phyloP scores from a whole-genome alignment of 225 moss, liverwort and hornwort species.

The Physcomitrium patens region DNA sequence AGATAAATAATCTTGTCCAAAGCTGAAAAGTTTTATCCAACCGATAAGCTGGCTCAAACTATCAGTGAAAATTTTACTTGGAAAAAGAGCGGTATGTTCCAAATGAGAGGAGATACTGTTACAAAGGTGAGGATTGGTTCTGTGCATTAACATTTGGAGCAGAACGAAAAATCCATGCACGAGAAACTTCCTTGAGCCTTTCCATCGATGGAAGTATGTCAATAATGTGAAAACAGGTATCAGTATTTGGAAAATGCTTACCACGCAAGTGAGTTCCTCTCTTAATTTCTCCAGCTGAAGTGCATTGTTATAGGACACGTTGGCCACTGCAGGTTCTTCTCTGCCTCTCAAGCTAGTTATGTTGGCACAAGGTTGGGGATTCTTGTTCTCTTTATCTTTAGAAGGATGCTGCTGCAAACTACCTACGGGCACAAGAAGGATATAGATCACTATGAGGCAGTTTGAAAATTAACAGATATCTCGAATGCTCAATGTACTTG shows the following conservation, averaged over 20 bases:
- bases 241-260: slow-evolving; percentile 35
- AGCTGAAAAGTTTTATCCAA: neutral
- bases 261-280: slow-evolving; percentile 89
- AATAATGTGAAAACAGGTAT: neutral
- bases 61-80: no score
- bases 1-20: neutral
- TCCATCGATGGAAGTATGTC: neutral
- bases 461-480: neutral
- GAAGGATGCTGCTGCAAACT: slow-evolving; percentile 38
- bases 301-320: slow-evolving; percentile 36
- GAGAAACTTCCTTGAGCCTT: neutral
- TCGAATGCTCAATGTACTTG: neutral
- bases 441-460: neutral
- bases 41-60: no score
- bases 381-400: slow-evolving; percentile 48
- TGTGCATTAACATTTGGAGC: neutral
- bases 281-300: slow-evolving; percentile 71
- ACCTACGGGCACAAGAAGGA: slow-evolving; percentile 12
- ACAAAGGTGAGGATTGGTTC: neutral
- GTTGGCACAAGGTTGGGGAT: slow-evolving; percentile 15
- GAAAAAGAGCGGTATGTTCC: no score
- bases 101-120: neutral
- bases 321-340: slow-evolving; percentile 40
- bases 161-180: slow-evolving; percentile 17
- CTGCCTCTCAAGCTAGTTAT: slow-evolving; percentile 24